Conservation (phyloP, 148 eudicot genomes). For the Rheum nobile region DNA sequence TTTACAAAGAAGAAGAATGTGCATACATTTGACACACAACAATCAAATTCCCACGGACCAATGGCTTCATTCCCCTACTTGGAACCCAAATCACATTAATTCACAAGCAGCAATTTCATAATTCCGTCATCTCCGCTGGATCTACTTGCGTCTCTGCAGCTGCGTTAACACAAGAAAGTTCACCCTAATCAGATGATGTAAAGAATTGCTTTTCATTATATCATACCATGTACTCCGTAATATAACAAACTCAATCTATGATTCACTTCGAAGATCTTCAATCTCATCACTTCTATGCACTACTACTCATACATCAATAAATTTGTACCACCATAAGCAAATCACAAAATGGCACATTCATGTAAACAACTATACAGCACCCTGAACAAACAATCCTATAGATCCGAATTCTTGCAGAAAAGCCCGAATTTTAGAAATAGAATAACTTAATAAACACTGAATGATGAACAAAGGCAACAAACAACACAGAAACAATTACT, state of each 20-base stretch:
- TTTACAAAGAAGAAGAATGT: neutral
- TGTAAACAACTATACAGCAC: neutral
- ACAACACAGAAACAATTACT: neutral
- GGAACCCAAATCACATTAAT: neutral
- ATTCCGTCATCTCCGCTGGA: neutral
- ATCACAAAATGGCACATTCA: too few species aligned
- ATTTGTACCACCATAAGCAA: too few species aligned
- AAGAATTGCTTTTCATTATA: too few species aligned
- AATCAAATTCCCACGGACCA: slow-evolving; percentile 6
- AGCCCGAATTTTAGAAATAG: neutral
- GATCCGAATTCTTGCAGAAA: neutral
- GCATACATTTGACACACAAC: neutral
- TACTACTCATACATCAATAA: too few species aligned
- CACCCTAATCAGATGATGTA: neutral
- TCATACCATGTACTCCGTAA: too few species aligned
- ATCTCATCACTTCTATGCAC: too few species aligned
- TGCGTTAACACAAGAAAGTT: neutral
- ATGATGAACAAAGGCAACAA: neutral
- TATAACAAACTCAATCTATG: too few species aligned
- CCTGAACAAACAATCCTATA: neutral
- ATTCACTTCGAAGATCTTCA: too few species aligned
- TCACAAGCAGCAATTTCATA: neutral
- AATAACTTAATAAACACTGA: neutral
- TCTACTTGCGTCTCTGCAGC: neutral
- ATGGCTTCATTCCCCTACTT: slow-evolving; percentile 5